A percentile compares a stretch with the other conserved stretches of the same genome.
Evolutionary conservation across 1,284 basidiomycete genomes (phyloP).

Genomic region (Ceratobasidium sp.): DNA sequence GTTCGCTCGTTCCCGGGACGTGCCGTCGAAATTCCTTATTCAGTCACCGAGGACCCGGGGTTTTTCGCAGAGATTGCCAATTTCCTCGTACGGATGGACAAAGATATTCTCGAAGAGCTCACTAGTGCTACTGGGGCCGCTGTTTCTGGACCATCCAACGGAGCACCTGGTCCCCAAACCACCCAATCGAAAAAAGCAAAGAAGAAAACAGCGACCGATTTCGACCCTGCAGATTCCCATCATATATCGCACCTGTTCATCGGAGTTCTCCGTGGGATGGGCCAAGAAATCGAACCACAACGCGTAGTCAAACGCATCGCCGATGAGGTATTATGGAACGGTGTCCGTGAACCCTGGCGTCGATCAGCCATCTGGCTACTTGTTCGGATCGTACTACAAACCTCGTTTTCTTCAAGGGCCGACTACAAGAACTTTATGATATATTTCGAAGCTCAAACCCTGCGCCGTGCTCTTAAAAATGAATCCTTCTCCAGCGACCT

Average conservation of each 20-base stretch:
- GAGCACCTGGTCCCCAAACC: too few species aligned
- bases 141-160: too few species aligned
- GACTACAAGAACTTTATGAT: slow-evolving; percentile 65
- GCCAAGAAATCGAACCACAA: slow-evolving; percentile 53
- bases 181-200: slow-evolving; percentile 49
- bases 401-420: slow-evolving; percentile 53
- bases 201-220: slow-evolving; percentile 50
- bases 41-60: slow-evolving; percentile 52
- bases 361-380: slow-evolving; percentile 62
- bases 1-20: slow-evolving; percentile 57
- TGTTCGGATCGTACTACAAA: slow-evolving; percentile 64
- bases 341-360: slow-evolving; percentile 34
- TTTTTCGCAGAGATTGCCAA: slow-evolving; percentile 56
- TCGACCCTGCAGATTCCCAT: slow-evolving; percentile 58
- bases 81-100: slow-evolving; percentile 58
- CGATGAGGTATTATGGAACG: slow-evolving; percentile 60
- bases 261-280: slow-evolving; percentile 60
- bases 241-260: slow-evolving; percentile 63
- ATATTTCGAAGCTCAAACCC: slow-evolving; percentile 58
- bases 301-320: slow-evolving; percentile 60
- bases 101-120: slow-evolving; percentile 47
- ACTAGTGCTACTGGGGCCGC: too few species aligned
- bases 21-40: slow-evolving; percentile 44
- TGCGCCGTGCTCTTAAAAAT: slow-evolving; percentile 44
- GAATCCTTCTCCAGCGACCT: slow-evolving; percentile 54